phyloP scores from a whole-genome alignment of 179 eudicot species.

The Monotropa hypopitys region DNA sequence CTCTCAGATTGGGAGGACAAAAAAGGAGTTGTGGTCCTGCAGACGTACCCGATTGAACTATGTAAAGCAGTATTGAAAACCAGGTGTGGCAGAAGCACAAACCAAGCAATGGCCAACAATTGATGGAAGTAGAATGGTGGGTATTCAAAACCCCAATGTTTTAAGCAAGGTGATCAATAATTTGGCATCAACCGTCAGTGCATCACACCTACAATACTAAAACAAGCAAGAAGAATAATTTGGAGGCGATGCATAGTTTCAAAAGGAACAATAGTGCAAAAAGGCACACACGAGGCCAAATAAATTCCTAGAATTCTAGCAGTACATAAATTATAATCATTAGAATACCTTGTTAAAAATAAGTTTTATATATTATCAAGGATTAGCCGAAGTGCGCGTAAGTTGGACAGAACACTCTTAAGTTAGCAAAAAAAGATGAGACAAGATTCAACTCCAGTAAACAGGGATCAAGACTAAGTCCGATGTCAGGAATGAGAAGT shows the following conservation, averaged over 20 bases:
- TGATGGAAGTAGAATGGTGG: no score
- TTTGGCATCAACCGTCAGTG: background rate
- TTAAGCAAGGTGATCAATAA: background rate
- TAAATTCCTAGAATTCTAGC: background rate
- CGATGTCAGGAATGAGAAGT: no score
- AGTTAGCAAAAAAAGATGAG: no score
- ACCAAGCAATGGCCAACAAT: background rate
- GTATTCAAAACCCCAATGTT: background rate
- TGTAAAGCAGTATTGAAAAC: background rate
- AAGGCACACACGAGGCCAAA: background rate
- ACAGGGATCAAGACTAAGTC: no score
- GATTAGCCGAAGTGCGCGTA: no score
- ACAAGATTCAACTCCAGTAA: no score
- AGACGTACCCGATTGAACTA: background rate
- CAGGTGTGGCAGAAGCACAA: background rate
- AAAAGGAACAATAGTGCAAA: background rate
- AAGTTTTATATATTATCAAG: no score
- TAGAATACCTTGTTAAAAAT: no score
- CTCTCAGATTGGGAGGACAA: no score
- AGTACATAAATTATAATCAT: background rate
- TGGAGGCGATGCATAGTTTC: background rate
- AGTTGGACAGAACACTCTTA: no score
- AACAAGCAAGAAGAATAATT: background rate
- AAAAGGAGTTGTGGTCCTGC: no score
- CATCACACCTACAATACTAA: background rate